Base-by-base conservation (phyloP, 2,329 filamentous ascomycete species). In the Ambrosiella xylebori region DNA sequence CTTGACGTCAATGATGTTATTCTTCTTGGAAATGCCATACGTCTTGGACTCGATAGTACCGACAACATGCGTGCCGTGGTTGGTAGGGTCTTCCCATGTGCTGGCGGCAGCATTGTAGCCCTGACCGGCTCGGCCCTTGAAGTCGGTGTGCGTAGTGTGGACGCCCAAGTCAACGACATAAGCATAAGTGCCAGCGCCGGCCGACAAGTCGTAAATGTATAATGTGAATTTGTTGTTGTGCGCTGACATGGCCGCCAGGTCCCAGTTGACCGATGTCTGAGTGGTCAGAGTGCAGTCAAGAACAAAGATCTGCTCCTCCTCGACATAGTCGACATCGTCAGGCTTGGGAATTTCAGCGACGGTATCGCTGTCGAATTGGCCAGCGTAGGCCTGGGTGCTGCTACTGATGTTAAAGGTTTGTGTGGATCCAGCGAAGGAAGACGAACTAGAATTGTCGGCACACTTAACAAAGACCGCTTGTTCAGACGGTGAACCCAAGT, bases 1-100 rank as follows among this genome's bases (percentile, higher is more conserved):
- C 67, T 76, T 76, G 60, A 75, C 71, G 35, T 70, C 70, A 15
- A 75, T 63, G 7, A 77, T 61, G 19, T 66, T 70, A 3, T 70
- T 67, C 63, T 70, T 69, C 66, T 76, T 76, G 12, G 74, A 70
- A 38, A 66, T 64, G 13, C 55, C 60, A n/a, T 57, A 59, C 11
- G 54, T 53, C 15, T 44, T 38, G 7, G 52, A 52, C 1, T 27
- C 54, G 15, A 61, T 59, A 9, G 57, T 61, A 1, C 57, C 55
- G 7, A 69, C 64, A 19, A 69, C 67, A 50, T 71, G 68, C 11
- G 73, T 75, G 45, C 72, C 73, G 63, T 75, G 73, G 40, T 73
- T 71, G 58, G 65, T 61, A 40, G 65, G 61, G 57, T 69, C 68
- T n/a, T 61, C 61, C 36, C 64, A 64, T 36, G 65, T 61, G 35